phyloP scores from a whole-genome alignment of 768 basidiomycete species.

The Amanita thiersii region DNA sequence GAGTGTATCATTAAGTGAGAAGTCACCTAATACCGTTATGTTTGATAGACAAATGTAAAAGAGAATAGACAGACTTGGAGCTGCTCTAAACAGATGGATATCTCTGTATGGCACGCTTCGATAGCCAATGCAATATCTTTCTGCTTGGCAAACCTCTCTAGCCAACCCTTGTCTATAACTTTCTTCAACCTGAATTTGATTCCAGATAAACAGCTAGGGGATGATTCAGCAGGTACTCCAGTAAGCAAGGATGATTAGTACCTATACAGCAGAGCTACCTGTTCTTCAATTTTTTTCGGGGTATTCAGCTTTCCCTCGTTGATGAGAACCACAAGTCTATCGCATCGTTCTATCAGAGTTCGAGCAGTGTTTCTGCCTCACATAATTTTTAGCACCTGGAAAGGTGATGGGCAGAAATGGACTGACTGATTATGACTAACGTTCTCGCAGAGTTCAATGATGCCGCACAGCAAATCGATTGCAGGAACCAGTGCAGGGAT shows the following conservation, averaged over 20 bases:
- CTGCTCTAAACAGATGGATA: constrained; percentile 36
- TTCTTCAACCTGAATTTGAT: constrained; percentile 33
- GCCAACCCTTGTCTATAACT: constrained; percentile 30
- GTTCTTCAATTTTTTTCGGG: too few species aligned
- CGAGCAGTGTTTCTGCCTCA: constrained; percentile 28
- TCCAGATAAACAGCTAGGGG: constrained; percentile 14
- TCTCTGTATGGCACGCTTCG: constrained; percentile 31
- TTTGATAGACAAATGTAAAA: background rate
- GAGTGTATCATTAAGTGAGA: constrained; percentile 36
- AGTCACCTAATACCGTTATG: constrained; percentile 24
- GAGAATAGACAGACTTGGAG: constrained; percentile 30
- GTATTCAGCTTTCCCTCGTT: too few species aligned
- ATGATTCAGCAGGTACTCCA: background rate
- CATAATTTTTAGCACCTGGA: background rate
- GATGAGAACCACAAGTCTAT: too few species aligned
- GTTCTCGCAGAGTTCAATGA: constrained; percentile 39
- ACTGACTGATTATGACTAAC: constrained; percentile 40
- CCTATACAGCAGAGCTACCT: too few species aligned
- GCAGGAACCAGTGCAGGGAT: constrained; percentile 39
- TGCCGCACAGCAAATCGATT: constrained; percentile 30
- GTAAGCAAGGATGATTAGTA: constrained; percentile 1
- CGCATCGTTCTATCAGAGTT: constrained; percentile 33
- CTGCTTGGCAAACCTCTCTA: constrained; percentile 40
- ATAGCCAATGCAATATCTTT: constrained; percentile 35
- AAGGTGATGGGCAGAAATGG: background rate